phyloP scores from a whole-genome alignment of 2,329 filamentous ascomycete species.

The Teratosphaeria epicoccoides region DNA sequence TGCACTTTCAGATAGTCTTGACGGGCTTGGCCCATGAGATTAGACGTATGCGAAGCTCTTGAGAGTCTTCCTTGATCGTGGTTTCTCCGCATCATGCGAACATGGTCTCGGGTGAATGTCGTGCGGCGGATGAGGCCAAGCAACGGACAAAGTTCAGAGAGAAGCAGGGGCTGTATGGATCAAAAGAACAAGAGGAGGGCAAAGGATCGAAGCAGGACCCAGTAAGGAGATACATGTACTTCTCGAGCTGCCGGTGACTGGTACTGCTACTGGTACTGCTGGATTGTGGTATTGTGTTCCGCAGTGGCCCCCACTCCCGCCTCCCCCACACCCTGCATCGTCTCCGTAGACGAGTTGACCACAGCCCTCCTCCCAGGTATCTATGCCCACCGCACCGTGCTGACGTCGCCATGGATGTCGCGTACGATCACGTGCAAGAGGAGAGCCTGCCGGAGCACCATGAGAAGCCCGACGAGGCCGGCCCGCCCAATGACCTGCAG shows the following conservation, averaged over 20 bases:
- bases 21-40: neutral
- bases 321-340: too few relatives aligned
- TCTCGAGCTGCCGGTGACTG: too few relatives aligned
- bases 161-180: neutral
- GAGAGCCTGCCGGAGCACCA: conserved; percentile 42
- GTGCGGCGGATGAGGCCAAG: neutral
- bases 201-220: too few relatives aligned
- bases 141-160: neutral
- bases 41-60: neutral
- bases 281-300: too few relatives aligned
- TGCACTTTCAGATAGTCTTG: neutral
- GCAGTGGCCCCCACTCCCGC: too few relatives aligned
- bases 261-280: too few relatives aligned
- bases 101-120: neutral
- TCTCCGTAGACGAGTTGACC: too few relatives aligned
- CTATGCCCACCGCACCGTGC: neutral
- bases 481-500: conserved; percentile 58
- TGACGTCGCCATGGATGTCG: conserved; percentile 64
- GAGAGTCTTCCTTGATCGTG: neutral
- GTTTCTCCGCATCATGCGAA: neutral
- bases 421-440: conserved; percentile 94
- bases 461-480: neutral
- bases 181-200: neutral
- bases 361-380: too few relatives aligned
- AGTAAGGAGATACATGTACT: too few relatives aligned